A percentile compares a stretch with the other conserved stretches of the same genome.
Conservation (phyloP, 805 yeast genomes). For the Candida glaebosa region DNA sequence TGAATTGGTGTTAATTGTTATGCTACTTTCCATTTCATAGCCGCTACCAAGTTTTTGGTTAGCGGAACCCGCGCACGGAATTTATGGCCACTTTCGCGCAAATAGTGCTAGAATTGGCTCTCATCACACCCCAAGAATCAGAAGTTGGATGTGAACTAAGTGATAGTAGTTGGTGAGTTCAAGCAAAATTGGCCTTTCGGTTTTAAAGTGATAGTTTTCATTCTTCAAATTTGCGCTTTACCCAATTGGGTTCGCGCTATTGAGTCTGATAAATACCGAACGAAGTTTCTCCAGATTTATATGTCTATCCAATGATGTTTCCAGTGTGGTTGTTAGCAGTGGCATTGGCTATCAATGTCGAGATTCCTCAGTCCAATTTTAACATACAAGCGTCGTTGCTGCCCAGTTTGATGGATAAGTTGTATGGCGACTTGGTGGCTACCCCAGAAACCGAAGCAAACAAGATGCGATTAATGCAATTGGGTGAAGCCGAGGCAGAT, state of each 20-base stretch:
- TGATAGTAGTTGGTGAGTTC: too few species aligned
- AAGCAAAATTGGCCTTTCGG: too few species aligned
- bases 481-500: not conserved
- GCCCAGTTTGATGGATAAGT: slow-evolving; percentile 17
- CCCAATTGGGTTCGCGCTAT: not conserved
- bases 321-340: not conserved
- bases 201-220: too few species aligned
- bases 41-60: too few species aligned
- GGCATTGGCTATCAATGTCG: not conserved
- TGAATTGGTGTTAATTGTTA: too few species aligned
- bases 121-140: too few species aligned
- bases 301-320: not conserved
- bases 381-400: not conserved
- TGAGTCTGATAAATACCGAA: not conserved
- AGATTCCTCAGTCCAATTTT: slow-evolving; percentile 1
- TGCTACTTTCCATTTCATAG: too few species aligned
- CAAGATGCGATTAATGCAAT: not conserved
- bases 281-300: not conserved
- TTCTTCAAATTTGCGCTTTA: not conserved
- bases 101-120: too few species aligned
- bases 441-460: slow-evolving; percentile 10
- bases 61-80: too few species aligned
- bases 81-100: too few species aligned
- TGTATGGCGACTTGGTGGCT: slow-evolving; percentile 24
- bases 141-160: too few species aligned